phyloP scores from a whole-genome alignment of 2,329 filamentous ascomycete species.

The Cadophora sp. region DNA sequence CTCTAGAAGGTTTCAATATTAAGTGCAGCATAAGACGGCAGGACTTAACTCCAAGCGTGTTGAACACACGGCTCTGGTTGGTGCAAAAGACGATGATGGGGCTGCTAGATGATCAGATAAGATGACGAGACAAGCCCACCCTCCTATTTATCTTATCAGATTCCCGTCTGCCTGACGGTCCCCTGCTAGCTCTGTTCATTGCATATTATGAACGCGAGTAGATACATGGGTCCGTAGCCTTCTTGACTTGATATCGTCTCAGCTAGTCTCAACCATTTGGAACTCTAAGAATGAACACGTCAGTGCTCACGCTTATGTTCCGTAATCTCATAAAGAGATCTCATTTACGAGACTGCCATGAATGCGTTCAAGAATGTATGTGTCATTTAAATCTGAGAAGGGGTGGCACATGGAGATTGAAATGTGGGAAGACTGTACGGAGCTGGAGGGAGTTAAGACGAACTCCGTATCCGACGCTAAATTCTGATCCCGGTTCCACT shows the following conservation, averaged over 20 bases:
- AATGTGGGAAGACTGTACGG: background rate
- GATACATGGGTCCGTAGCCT: no score
- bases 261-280: no score
- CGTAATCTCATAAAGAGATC: background rate
- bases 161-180: background rate
- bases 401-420: background rate
- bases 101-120: conserved; percentile 8
- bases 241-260: background rate
- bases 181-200: background rate
- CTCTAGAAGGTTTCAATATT: no score
- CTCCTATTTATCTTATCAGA: background rate
- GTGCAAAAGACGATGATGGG: background rate
- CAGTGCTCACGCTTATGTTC: background rate
- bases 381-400: background rate
- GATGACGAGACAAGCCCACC: background rate
- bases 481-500: background rate
- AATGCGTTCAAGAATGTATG: background rate
- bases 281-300: background rate
- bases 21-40: background rate
- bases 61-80: background rate
- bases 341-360: background rate
- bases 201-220: background rate
- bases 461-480: conserved; percentile 5
- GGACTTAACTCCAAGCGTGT: background rate
- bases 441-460: background rate